A percentile compares a stretch with the other conserved stretches of the same genome.
Evolutionary conservation across 345 rosid species (phyloP).

Genomic region (Citropsis articulata): DNA sequence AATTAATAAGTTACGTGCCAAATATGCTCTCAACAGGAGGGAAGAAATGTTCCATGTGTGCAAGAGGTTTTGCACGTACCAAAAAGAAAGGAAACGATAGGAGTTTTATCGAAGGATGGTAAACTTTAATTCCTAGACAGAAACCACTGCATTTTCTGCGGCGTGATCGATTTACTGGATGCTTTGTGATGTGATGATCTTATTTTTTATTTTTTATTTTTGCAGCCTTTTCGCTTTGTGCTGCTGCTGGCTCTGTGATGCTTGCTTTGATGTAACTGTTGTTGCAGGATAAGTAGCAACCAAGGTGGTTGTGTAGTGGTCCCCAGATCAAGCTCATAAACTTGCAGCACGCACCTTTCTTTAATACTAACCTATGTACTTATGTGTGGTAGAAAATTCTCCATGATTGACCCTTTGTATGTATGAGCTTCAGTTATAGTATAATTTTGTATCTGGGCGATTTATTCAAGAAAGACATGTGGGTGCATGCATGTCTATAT

Average conservation of each 20-base stretch:
- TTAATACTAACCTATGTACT: background rate
- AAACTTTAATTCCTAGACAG: background rate
- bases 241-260: constrained; percentile 15
- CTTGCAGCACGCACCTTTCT: background rate
- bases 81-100: constrained; percentile 2
- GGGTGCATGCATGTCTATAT: background rate
- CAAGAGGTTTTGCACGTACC: background rate
- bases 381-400: background rate
- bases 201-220: background rate
- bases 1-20: background rate
- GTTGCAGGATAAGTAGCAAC: background rate
- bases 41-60: constrained; percentile 5
- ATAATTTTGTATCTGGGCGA: background rate
- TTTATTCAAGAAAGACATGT: background rate
- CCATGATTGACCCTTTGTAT: background rate
- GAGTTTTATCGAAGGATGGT: constrained; percentile 11
- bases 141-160: background rate
- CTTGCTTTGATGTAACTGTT: constrained; percentile 4
- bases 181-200: background rate
- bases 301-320: background rate
- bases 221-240: constrained; percentile 16
- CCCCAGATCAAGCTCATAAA: background rate
- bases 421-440: background rate
- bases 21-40: background rate
- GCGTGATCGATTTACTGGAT: background rate